A percentile compares a stretch with the other conserved stretches of the same genome.
Conservation (phyloP, 2,329 filamentous ascomycete species). For the Colletotrichum shisoi region DNA sequence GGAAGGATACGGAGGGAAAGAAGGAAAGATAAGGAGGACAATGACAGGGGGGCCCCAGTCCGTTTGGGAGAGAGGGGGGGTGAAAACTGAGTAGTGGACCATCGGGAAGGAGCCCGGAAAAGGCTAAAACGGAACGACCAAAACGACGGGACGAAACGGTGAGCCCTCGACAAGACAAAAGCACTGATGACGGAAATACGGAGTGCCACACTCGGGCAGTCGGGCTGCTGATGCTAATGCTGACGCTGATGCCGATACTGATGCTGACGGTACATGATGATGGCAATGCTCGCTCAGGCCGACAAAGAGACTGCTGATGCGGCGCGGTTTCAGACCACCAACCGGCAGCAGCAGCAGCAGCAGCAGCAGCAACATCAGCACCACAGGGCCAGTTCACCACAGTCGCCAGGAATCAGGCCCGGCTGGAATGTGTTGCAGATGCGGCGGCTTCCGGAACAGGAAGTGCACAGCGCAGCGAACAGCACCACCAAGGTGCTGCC, state of each 20-base stretch:
- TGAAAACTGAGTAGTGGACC: conserved; percentile 6
- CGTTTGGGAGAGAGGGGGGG: conserved; percentile 12
- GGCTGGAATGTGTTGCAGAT: conserved; percentile 6
- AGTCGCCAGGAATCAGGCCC: background rate
- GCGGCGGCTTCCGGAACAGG: conserved; percentile 37
- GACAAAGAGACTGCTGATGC: conserved; percentile 16
- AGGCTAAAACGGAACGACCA: conserved; percentile 6
- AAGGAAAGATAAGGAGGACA: conserved; percentile 1
- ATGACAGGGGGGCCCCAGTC: conserved; percentile 19
- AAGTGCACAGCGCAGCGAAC: conserved; percentile 1
- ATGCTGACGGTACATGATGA: background rate
- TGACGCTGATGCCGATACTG: background rate
- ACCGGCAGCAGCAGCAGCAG: background rate
- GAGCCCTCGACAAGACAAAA: too few relatives aligned
- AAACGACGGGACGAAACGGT: background rate
- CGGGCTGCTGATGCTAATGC: background rate
- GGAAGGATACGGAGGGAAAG: conserved; percentile 16
- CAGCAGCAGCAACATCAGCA: background rate
- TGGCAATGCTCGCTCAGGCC: conserved; percentile 1
- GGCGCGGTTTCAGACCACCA: conserved; percentile 15
- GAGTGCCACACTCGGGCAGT: conserved; percentile 1
- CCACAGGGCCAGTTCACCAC: too few relatives aligned
- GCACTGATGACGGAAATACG: background rate
- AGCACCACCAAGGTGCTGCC: background rate
- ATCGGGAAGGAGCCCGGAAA: background rate